These are phyloP conservation scores for Angomonas desouzai DNA, from an alignment of 208 protist genomes.

Conservation along the genomic window DNA sequence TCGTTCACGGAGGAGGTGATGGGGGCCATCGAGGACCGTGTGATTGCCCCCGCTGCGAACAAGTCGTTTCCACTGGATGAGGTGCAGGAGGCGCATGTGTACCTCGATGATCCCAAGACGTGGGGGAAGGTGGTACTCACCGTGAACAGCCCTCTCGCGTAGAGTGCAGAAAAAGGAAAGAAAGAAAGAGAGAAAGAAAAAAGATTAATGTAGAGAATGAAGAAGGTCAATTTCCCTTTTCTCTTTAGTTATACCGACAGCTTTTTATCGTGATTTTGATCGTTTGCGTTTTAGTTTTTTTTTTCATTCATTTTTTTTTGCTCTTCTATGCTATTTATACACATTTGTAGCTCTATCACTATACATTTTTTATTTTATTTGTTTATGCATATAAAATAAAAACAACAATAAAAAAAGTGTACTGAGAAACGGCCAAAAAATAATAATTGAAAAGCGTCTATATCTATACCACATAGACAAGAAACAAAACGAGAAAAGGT, in stretches of 20 bases:
- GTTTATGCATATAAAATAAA: neutral
- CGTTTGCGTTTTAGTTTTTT: conserved; percentile 13
- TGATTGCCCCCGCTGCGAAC: conserved; percentile 61
- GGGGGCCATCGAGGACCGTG: conserved; percentile 44
- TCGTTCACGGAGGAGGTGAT: conserved; percentile 62
- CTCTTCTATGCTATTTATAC: conserved; percentile 6
- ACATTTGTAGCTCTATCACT: neutral
- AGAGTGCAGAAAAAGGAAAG: too few relatives aligned
- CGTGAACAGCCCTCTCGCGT: conserved; percentile 11
- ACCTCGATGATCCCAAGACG: conserved; percentile 51
- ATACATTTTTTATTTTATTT: conserved; percentile 7
- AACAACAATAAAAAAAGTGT: conserved; percentile 4
- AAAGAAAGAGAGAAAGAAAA: too few relatives aligned
- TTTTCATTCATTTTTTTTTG: conserved; percentile 8
- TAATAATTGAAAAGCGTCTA: too few relatives aligned
- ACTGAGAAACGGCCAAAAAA: neutral
- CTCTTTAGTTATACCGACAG: neutral
- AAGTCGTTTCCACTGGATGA: conserved; percentile 66
- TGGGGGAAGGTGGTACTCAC: conserved; percentile 72
- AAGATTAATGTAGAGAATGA: too few relatives aligned
- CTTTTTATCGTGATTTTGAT: neutral
- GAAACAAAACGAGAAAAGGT: conserved; percentile 6
- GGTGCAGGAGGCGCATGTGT: conserved; percentile 50
- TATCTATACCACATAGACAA: neutral
- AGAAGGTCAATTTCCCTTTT: too few relatives aligned